Base-by-base conservation (phyloP, 306 rosid species). In the Adenanthera pavonina region DNA sequence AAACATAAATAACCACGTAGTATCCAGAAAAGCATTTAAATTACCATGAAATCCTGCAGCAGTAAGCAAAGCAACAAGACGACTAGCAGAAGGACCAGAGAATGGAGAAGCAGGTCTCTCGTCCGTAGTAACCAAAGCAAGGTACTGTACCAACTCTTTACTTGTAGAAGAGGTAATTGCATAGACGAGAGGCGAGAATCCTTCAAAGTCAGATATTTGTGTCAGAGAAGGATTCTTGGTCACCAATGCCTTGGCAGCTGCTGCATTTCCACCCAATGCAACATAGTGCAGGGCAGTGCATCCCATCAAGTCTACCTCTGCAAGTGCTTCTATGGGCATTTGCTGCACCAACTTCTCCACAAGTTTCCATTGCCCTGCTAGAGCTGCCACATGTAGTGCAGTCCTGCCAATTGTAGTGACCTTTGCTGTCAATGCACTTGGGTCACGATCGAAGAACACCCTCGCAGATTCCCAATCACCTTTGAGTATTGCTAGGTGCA, bases 41-140 rank as follows among this genome's bases (percentile, higher is more conserved):
- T 79, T 88, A 88, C 90, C 88, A 64, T 88, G 90, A 46, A 82
- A 88, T 80, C 90, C 90, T 53, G 88, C 81, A 69, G 87, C 88
- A 25, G 87, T 88, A 49, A 88, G 88, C 81, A 85, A 85, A 40
- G 85, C 60, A 5, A 85, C 85, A 53, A 85, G 85, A 30, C 70
- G 72, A 76, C 20, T 4, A 67, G 87, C 56, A 19, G 84, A 60
- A 6, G 82, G 52, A 72, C 83, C 87, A 11, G 92, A 72, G 82
- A 90, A 90, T 25, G 92, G 88, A 54, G 54, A 43, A 8, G 72
- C 75, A 65, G 86, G 89, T 36, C 68, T 61, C 46, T 87, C 90
- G 80, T 83, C 85, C 2, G 90, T 82, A 60, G 90, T 88, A 47
- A 54, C 77, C 80, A 71, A 85, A 76, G 86, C 79, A 51, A 90